These are phyloP conservation scores for Teratosphaeria nubilosa DNA, from an alignment of 2,329 filamentous ascomycete genomes.

Conservation along the genomic window DNA sequence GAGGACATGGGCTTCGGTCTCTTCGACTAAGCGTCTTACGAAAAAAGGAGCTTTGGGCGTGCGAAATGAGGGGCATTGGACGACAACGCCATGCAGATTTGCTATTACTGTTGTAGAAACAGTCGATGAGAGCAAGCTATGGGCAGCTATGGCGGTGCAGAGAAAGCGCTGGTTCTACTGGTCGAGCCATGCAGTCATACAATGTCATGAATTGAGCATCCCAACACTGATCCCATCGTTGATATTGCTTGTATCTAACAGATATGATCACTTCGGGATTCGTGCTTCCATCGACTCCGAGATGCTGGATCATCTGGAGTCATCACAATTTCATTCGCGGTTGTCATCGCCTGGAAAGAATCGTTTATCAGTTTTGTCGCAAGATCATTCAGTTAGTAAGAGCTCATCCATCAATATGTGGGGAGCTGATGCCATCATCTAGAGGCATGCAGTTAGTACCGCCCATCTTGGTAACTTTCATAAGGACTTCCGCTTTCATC, in stretches of 20 bases:
- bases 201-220: not conserved
- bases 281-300: not conserved
- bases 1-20: slow-evolving; percentile 68
- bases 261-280: not conserved
- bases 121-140: not conserved
- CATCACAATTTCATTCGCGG: too few relatives aligned
- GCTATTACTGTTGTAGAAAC: not conserved
- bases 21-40: slow-evolving; percentile 46
- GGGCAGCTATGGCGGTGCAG: not conserved
- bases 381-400: too few relatives aligned
- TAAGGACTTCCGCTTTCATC: too few relatives aligned
- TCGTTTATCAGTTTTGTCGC: too few relatives aligned
- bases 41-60: not conserved
- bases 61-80: not conserved
- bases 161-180: not conserved
- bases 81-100: not conserved
- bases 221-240: not conserved
- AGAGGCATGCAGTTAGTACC: too few relatives aligned
- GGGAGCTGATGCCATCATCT: too few relatives aligned
- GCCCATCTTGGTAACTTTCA: too few relatives aligned
- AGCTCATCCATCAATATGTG: too few relatives aligned
- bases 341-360: too few relatives aligned
- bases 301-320: too few relatives aligned
- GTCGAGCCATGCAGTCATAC: not conserved
- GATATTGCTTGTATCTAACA: not conserved